A percentile compares a stretch with the other conserved stretches of the same genome.
phyloP scores from a whole-genome alignment of 345 rosid genomes.

The Excoecaria cochinchinensis region DNA sequence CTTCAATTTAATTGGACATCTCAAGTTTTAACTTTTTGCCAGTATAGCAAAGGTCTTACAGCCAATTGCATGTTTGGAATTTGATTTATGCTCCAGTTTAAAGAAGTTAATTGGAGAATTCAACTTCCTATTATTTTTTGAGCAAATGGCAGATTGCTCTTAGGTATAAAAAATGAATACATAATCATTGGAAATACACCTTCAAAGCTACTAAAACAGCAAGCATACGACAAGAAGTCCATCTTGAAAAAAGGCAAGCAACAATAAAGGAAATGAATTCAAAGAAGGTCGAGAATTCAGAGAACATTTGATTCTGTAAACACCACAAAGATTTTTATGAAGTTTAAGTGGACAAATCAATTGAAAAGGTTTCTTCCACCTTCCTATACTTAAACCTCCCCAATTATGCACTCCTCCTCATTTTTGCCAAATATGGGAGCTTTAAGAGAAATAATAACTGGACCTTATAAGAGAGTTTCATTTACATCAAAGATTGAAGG shows the following conservation, averaged over 20 bases:
- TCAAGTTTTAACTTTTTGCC: neutral
- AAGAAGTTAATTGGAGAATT: neutral
- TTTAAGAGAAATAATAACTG: neutral
- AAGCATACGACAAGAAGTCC: neutral
- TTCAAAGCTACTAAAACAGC: neutral
- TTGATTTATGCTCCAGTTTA: neutral
- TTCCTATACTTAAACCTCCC: neutral
- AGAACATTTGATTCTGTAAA: neutral
- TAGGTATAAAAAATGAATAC: neutral
- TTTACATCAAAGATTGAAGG: neutral
- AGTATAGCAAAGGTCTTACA: neutral
- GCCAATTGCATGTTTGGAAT: neutral
- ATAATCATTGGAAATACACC: neutral
- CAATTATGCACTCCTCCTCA: too few species aligned
- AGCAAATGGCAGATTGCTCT: neutral
- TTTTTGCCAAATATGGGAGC: neutral
- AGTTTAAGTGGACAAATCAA: neutral
- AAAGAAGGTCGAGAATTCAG: neutral
- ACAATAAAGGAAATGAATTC: neutral
- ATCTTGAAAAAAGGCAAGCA: neutral
- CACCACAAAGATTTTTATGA: neutral
- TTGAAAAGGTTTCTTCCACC: neutral
- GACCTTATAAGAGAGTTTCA: slow-evolving; percentile 1
- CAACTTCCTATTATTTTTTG: neutral
- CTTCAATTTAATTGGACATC: neutral